Percentiles rank a stretch among this genome's conserved stretches.
These are phyloP conservation scores for Candida insectorum DNA, from an alignment of 805 yeast species.

Conservation along the genomic window DNA sequence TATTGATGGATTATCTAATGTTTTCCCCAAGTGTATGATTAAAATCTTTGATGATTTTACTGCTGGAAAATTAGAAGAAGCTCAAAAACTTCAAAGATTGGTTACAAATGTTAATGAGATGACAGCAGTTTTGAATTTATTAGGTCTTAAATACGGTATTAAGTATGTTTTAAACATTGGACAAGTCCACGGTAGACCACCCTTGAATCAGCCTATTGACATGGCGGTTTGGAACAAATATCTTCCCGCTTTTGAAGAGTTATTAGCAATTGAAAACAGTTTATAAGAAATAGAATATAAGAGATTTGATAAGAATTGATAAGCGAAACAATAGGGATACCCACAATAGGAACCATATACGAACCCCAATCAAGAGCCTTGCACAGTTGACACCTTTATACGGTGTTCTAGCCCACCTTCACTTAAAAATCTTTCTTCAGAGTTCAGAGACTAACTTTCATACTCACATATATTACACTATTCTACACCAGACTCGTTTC, in stretches of 20 bases:
- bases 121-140: slow-evolving; percentile 40
- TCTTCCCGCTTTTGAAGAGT: slow-evolving; percentile 9
- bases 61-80: slow-evolving; percentile 38
- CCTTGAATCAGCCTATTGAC: slow-evolving; percentile 35
- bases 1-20: slow-evolving; percentile 51
- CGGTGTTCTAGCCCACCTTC: no score
- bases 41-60: slow-evolving; percentile 35
- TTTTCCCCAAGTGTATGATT: slow-evolving; percentile 49
- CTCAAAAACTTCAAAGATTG: slow-evolving; percentile 39
- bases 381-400: no score
- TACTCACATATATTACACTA: no score
- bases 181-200: slow-evolving; percentile 47
- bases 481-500: no score
- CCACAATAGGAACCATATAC: no score
- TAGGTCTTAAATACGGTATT: slow-evolving; percentile 47
- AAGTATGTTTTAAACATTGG: slow-evolving; percentile 35
- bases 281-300: slow-evolving; percentile 2
- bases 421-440: no score
- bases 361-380: no score
- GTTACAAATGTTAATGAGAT: slow-evolving; percentile 47
- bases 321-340: no score
- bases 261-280: slow-evolving; percentile 9
- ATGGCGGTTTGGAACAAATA: slow-evolving; percentile 12
- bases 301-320: no score
- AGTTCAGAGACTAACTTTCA: no score